Evolutionary conservation across 139 green algal species (phyloP).

Genomic region (Picocystis salinarum): DNA sequence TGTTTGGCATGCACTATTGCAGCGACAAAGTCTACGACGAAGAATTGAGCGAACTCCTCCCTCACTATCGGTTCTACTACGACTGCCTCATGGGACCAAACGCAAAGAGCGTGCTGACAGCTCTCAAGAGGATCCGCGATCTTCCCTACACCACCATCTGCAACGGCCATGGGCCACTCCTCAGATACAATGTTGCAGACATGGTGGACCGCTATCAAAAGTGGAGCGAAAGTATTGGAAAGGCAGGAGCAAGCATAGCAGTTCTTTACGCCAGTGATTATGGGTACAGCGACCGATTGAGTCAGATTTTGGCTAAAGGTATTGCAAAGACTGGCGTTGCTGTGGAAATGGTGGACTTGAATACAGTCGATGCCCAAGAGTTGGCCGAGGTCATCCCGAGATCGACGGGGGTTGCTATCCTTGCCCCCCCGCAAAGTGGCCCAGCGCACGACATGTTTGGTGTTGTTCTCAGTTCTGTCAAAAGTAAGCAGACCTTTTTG

Average conservation of each 20-base stretch:
- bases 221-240: conserved; percentile 25
- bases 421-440: conserved; percentile 25
- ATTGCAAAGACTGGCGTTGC: conserved; percentile 76
- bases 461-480: conserved; percentile 36
- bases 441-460: conserved; percentile 28
- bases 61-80: conserved; percentile 88
- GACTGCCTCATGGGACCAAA: conserved; percentile 96
- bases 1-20: conserved; percentile 92
- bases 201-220: conserved; percentile 11
- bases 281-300: conserved; percentile 71
- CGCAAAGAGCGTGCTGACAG: conserved; percentile 63
- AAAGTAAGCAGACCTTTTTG: conserved; percentile 66
- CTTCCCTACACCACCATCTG: conserved; percentile 46
- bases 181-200: conserved; percentile 33
- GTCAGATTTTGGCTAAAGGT: conserved; percentile 72
- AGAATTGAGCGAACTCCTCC: conserved; percentile 15
- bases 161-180: conserved; percentile 71
- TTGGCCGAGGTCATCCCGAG: conserved; percentile 44
- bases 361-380: conserved; percentile 50
- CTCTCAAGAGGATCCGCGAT: conserved; percentile 52
- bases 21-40: conserved; percentile 35
- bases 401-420: conserved; percentile 56
- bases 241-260: conserved; percentile 34
- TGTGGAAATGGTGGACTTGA: conserved; percentile 80
- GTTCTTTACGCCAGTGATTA: conserved; percentile 86